Evolutionary conservation across 2,329 filamentous ascomycete genomes (phyloP).

Genomic region (Anisogramma anomala): DNA sequence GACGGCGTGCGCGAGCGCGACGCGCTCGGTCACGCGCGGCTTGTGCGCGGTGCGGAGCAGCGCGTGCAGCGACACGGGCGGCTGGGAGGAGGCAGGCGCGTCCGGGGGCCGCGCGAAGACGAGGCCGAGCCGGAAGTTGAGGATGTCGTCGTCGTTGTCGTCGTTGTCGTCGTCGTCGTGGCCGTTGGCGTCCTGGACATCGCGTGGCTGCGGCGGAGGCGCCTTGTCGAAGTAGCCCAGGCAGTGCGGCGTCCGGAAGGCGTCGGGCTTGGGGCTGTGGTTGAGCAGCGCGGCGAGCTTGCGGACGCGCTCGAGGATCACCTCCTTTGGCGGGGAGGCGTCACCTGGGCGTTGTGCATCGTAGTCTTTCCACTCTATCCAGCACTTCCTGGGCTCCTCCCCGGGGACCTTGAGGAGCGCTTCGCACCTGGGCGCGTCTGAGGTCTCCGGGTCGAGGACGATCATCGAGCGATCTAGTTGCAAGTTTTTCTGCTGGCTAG

Average conservation of each 20-base stretch:
- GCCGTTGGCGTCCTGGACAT: conserved; percentile 17
- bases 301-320: conserved; percentile 33
- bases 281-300: conserved; percentile 37
- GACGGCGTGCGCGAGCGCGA: conserved; percentile 39
- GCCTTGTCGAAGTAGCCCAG: conserved; percentile 39
- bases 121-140: conserved; percentile 37
- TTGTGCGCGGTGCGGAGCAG: conserved; percentile 31
- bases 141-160: conserved; percentile 30
- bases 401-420: conserved; percentile 26
- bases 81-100: conserved; percentile 24
- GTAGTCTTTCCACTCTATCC: conserved; percentile 42
- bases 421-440: conserved; percentile 28
- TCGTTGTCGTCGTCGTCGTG: conserved; percentile 26
- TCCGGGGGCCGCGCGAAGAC: conserved; percentile 39
- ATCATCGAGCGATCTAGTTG: conserved; percentile 26
- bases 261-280: conserved; percentile 34
- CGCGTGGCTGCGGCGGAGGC: neutral
- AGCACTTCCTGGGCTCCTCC: conserved; percentile 28
- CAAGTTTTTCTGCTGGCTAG: conserved; percentile 23
- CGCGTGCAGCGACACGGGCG: conserved; percentile 36
- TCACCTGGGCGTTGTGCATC: conserved; percentile 24
- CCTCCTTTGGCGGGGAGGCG: conserved; percentile 27
- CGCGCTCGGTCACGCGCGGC: conserved; percentile 39
- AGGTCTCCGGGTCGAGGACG: conserved; percentile 24
- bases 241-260: conserved; percentile 39